These are phyloP conservation scores for Tolypocladium ophioglossoides DNA, from an alignment of 2,329 filamentous ascomycete species.

Conservation along the genomic window DNA sequence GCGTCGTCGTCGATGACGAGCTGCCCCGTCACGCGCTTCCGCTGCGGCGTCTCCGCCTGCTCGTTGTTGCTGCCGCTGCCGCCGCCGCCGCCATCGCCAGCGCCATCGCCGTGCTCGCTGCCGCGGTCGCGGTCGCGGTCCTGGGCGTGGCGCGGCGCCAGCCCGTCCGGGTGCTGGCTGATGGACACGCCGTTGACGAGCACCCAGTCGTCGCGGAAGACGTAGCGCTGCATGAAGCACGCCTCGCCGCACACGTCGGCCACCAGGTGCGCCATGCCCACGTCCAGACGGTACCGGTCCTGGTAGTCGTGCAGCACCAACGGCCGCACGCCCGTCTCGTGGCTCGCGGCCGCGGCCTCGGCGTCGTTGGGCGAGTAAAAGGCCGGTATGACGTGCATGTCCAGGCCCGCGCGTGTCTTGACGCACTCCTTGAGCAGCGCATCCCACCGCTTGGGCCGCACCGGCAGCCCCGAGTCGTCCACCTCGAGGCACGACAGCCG, in stretches of 20 bases:
- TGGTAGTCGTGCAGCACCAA: slow-evolving; percentile 29
- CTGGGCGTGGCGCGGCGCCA: slow-evolving; percentile 5
- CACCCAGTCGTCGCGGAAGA: slow-evolving; percentile 35
- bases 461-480: slow-evolving; percentile 4
- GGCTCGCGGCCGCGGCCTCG: slow-evolving; percentile 16
- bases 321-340: slow-evolving; percentile 29
- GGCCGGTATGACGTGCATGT: slow-evolving; percentile 31
- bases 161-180: slow-evolving; percentile 28
- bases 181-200: slow-evolving; percentile 36
- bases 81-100: neutral
- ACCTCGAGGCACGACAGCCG: slow-evolving; percentile 26
- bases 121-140: slow-evolving; percentile 1
- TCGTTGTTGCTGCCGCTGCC: no score
- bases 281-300: slow-evolving; percentile 25
- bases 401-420: slow-evolving; percentile 18
- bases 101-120: neutral
- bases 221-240: slow-evolving; percentile 36
- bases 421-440: slow-evolving; percentile 30
- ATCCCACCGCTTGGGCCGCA: slow-evolving; percentile 26
- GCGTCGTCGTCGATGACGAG: slow-evolving; percentile 20
- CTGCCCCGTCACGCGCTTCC: slow-evolving; percentile 12
- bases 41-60: slow-evolving; percentile 4
- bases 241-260: slow-evolving; percentile 31
- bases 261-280: slow-evolving; percentile 30
- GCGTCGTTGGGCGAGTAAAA: slow-evolving; percentile 26